Conservation (phyloP, 2,329 filamentous ascomycete genomes). For the Nemania diffusa region DNA sequence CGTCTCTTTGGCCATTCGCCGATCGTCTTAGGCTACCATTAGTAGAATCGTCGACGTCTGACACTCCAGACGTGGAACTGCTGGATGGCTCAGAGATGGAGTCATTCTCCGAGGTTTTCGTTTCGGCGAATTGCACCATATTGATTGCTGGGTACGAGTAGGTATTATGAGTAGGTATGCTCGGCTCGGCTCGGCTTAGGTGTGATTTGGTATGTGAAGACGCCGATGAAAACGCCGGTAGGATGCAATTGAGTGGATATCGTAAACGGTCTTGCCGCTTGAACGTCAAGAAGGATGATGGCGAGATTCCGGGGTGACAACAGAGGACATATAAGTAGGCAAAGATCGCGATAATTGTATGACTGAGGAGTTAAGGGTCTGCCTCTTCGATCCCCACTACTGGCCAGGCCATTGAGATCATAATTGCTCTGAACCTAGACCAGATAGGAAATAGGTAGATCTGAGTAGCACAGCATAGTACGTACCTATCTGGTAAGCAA, state of each 20-base stretch:
- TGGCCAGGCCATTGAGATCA: constrained; percentile 14
- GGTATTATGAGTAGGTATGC: constrained; percentile 17
- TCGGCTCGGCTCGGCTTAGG: not conserved
- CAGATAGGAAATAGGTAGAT: not conserved
- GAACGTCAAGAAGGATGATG: not conserved
- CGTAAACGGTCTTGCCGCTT: not conserved
- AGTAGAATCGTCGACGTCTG: constrained; percentile 49
- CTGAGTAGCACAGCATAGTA: not conserved
- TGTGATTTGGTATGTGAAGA: not conserved
- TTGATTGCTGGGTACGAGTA: constrained; percentile 17
- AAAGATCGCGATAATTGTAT: not conserved
- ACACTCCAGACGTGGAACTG: constrained; percentile 39
- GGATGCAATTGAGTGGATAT: not conserved
- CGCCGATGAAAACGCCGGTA: not conserved
- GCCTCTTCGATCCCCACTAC: constrained; percentile 17
- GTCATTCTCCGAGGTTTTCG: constrained; percentile 33
- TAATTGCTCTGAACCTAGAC: not conserved
- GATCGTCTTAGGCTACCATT: constrained; percentile 40
- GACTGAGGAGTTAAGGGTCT: constrained; percentile 7
- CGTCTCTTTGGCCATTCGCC: constrained; percentile 36
- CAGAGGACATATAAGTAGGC: not conserved
- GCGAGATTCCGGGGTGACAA: not conserved
- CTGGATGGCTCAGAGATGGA: constrained; percentile 35
- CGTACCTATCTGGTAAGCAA: constrained; percentile 10
- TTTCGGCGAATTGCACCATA: constrained; percentile 47